Conservation (phyloP, 805 yeast genomes). For the Candida easanensis region DNA sequence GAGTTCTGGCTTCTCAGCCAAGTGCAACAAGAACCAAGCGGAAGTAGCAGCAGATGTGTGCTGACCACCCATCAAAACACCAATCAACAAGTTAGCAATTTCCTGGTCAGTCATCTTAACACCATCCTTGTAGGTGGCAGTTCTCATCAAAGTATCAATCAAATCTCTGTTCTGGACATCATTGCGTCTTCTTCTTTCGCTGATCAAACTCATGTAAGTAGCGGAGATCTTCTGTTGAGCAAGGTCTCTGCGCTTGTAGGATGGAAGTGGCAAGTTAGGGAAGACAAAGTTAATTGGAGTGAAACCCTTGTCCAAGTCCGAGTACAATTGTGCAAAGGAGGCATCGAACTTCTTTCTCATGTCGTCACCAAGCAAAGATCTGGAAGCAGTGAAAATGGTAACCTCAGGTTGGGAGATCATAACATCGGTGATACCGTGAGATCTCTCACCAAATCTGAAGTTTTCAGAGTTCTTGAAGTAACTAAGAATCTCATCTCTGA, state of each 20-base stretch:
- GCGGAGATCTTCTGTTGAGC: constrained; percentile 81
- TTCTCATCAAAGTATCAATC: constrained; percentile 81
- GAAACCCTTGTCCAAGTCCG: constrained; percentile 95
- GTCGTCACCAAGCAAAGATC: constrained; percentile 88
- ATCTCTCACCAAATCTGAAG: constrained; percentile 40
- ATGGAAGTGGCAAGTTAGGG: constrained; percentile 88
- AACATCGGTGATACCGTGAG: constrained; percentile 58
- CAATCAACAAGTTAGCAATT: constrained; percentile 89
- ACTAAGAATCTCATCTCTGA: constrained; percentile 69
- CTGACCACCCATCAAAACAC: constrained; percentile 98
- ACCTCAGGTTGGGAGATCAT: constrained; percentile 89
- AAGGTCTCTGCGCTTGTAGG: constrained; percentile 77
- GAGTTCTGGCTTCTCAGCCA: constrained; percentile 82
- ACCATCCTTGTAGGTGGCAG: constrained; percentile 90
- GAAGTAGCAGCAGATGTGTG: constrained; percentile 97
- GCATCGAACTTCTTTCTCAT: constrained; percentile 80
- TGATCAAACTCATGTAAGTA: constrained; percentile 79
- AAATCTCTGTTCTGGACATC: constrained; percentile 85
- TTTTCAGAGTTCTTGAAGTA: constrained; percentile 56
- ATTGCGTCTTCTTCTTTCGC: constrained; percentile 67
- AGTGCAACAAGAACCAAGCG: constrained; percentile 89
- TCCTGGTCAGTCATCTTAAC: constrained; percentile 91
- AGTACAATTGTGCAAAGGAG: constrained; percentile 78
- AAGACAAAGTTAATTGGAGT: constrained; percentile 94
- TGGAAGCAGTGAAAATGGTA: constrained; percentile 93